These are phyloP conservation scores for Pichia phayaonensis DNA, from an alignment of 805 yeast genomes.

Conservation along the genomic window DNA sequence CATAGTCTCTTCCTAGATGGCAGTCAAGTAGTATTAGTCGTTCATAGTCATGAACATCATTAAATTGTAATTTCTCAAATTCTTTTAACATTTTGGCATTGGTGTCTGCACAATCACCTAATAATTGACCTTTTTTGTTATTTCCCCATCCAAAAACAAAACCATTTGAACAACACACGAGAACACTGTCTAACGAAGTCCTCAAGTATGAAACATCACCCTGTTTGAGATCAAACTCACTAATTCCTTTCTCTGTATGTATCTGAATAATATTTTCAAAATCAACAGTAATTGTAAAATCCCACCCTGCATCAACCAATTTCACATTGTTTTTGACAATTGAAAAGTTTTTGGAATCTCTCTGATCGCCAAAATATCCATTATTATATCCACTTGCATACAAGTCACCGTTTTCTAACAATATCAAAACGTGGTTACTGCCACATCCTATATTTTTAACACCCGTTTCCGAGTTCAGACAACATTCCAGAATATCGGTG, in stretches of 20 bases:
- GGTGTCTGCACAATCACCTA: constrained; percentile 13
- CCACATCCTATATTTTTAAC: constrained; percentile 51
- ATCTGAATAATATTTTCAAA: constrained; percentile 34
- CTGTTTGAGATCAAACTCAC: background rate
- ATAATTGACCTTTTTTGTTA: constrained; percentile 53
- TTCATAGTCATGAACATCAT: background rate
- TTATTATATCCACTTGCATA: constrained; percentile 43
- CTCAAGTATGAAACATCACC: background rate
- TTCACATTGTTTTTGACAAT: constrained; percentile 7
- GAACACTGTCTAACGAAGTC: constrained; percentile 41
- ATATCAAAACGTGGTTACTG: constrained; percentile 75
- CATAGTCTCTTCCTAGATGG: constrained; percentile 54
- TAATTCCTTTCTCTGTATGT: constrained; percentile 35
- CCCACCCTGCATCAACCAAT: constrained; percentile 76
- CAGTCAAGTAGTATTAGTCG: constrained; percentile 11
- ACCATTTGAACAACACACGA: constrained; percentile 34
- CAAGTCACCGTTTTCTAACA: constrained; percentile 45
- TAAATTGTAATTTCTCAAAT: constrained; percentile 15
- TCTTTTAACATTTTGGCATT: constrained; percentile 18
- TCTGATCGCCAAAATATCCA: background rate
- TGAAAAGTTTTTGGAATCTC: background rate
- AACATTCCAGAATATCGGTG: constrained; percentile 23
- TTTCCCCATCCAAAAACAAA: constrained; percentile 61
- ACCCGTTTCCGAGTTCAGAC: background rate
- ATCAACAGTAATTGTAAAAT: constrained; percentile 49